Evolutionary conservation across 495 filamentous ascomycete species (phyloP).

Genomic region (Podospora australis): DNA sequence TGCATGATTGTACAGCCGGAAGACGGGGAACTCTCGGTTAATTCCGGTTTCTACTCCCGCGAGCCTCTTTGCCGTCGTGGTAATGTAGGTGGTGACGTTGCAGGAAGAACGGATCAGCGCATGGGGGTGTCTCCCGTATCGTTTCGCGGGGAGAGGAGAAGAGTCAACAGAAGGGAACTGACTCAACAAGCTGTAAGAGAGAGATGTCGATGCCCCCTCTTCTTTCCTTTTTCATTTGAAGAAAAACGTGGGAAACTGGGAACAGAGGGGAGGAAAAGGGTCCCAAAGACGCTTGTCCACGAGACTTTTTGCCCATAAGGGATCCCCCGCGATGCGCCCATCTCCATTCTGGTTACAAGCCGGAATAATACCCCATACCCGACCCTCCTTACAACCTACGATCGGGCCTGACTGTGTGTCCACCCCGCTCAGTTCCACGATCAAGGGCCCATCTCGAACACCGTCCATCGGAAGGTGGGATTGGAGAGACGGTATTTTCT

Average conservation of each 20-base stretch:
- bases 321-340: too few relatives aligned
- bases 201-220: not conserved
- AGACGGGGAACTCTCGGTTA: not conserved
- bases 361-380: not conserved
- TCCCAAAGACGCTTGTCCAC: not conserved
- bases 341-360: not conserved
- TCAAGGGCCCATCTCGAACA: too few relatives aligned
- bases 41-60: not conserved
- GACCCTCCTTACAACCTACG: not conserved
- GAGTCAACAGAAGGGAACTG: not conserved
- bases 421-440: too few relatives aligned
- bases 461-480: too few relatives aligned
- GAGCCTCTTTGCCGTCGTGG: not conserved
- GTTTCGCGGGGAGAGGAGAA: not conserved
- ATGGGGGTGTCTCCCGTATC: not conserved
- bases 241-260: not conserved
- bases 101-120: constrained; percentile 5
- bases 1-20: constrained; percentile 10
- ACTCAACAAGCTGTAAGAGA: not conserved
- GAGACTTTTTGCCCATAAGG: too few relatives aligned
- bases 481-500: too few relatives aligned
- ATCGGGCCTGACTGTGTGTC: too few relatives aligned
- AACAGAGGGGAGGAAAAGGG: not conserved
- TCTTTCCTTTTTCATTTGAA: not conserved
- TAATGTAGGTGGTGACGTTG: constrained; percentile 4